A percentile compares a stretch with the other conserved stretches of the same genome.
phyloP scores from a whole-genome alignment of 306 rosid genomes.

The Calophaca sinica region DNA sequence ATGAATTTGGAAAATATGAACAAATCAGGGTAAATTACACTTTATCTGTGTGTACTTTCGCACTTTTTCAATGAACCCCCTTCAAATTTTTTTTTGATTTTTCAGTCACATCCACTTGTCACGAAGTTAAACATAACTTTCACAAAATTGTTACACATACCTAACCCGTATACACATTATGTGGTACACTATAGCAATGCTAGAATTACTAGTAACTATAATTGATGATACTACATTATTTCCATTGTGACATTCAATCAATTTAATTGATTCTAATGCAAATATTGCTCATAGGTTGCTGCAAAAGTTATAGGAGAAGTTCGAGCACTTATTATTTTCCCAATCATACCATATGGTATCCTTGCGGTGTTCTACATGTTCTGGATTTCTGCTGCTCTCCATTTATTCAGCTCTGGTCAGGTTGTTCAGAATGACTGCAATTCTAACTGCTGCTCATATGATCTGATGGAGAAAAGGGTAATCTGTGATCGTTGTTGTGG shows the following conservation, averaged over 20 bases:
- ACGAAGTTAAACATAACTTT: no score
- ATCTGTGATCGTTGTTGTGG: conserved; percentile 88
- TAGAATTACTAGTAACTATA: not conserved
- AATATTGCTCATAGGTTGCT: conserved; percentile 69
- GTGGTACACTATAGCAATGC: no score
- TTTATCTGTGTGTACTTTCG: no score
- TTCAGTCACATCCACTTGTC: no score
- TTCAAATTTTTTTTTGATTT: no score
- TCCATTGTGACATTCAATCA: not conserved
- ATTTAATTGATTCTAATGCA: conserved; percentile 35
- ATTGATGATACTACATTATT: conserved; percentile 16
- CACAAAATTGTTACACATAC: no score
- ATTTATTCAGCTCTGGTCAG: conserved; percentile 91
- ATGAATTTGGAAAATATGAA: no score
- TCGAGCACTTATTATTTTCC: conserved; percentile 83
- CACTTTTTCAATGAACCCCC: no score
- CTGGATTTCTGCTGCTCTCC: conserved; percentile 87
- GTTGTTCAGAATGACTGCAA: conserved; percentile 84
- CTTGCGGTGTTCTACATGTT: conserved; percentile 90
- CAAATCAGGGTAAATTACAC: no score
- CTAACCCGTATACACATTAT: no score
- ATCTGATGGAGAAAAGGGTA: conserved; percentile 68
- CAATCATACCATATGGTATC: conserved; percentile 78
- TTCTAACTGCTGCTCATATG: conserved; percentile 81
- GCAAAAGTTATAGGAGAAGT: conserved; percentile 98